Base-by-base conservation (phyloP, 495 filamentous ascomycete species). In the Penicillium simplicissimum region DNA sequence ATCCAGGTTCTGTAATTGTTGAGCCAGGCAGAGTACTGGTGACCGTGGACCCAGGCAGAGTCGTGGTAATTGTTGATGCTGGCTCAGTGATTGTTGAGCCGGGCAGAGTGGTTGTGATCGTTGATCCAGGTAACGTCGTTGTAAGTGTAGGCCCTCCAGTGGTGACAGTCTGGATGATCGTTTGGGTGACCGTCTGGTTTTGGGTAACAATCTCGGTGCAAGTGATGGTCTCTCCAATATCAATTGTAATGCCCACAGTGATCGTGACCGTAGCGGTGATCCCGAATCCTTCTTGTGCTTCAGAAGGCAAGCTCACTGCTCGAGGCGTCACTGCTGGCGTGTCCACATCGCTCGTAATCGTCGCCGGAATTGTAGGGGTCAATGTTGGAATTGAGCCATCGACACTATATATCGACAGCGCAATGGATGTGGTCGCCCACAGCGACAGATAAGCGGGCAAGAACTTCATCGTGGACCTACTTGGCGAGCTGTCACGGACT, bases 101-200 rank as follows among this genome's bases (percentile, higher is more conserved):
- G 10, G 52, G 52, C 9, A 13, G 17, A 6, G 34, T 37, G 9
- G 23, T 37, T 1, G 52, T 54, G 1, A 33, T 25, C 47, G 37
- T 40, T 1, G 36, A 38, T 38, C 10, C 35, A 3, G n/a, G n/a
- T n/a, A n/a, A n/a, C n/a, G n/a, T n/a, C 11, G 57, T 66, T 19
- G 53, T 56, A 23, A 74, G 56, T 15, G 72, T 71, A 19, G 62
- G 36, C 13, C 68, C 67, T 36, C 25, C 25, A 4, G 28, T 31
- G 2, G 28, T 31, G 28, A 31, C 28, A 31, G 28, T 6, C 28
- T 31, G 28, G 5, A n/a, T 13, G 8, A 15, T 21, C 21, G 51
- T 37, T 19, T 10, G 17, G 31, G 51, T 35, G n/a, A 53, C 33
- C 10, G 51, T 53, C 3, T 35, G 13, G 2, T 25, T 15, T 13